Percentiles rank a stretch among this genome's conserved stretches.
These are phyloP conservation scores for Haberlea rhodopensis DNA, from an alignment of 257 asterid species.

Conservation along the genomic window DNA sequence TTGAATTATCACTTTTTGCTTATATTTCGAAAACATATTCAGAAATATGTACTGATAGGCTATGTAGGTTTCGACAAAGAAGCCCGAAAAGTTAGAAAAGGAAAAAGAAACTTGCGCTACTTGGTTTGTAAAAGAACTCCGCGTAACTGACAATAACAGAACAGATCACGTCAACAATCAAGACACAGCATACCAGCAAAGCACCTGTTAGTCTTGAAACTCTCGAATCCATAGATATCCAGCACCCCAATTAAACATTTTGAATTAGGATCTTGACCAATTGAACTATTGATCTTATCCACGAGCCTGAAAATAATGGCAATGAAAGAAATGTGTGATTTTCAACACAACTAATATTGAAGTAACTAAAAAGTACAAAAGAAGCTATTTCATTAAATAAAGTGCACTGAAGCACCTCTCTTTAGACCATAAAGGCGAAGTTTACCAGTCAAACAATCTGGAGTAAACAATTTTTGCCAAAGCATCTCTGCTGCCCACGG, in stretches of 20 bases:
- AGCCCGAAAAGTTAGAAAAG: conserved; percentile 13
- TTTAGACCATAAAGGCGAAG: conserved; percentile 20
- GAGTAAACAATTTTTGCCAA: conserved; percentile 91
- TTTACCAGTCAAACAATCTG: conserved; percentile 92
- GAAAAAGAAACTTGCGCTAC: conserved; percentile 14
- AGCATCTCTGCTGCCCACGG: conserved; percentile 87
- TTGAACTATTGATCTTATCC: conserved; percentile 87
- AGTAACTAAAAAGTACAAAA: not conserved
- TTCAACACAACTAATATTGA: conserved; percentile 8
- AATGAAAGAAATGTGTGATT: conserved; percentile 5
- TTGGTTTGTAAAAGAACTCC: conserved; percentile 20
- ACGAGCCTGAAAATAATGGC: conserved; percentile 61
- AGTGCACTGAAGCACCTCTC: not conserved
- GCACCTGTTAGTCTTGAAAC: conserved; percentile 97
- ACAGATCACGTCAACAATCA: conserved; percentile 33
- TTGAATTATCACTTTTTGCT: too few species aligned
- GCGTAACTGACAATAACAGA: conserved; percentile 23
- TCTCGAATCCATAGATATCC: conserved; percentile 93
- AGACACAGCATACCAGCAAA: conserved; percentile 67
- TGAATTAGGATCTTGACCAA: conserved; percentile 89
- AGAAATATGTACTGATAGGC: not conserved
- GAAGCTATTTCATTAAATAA: conserved; percentile 3
- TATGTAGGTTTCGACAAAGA: not conserved
- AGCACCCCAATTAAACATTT: conserved; percentile 90
- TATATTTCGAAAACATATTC: too few species aligned